These are phyloP conservation scores for Termitomyces sp. DNA, from an alignment of 768 basidiomycete species.

Conservation along the genomic window DNA sequence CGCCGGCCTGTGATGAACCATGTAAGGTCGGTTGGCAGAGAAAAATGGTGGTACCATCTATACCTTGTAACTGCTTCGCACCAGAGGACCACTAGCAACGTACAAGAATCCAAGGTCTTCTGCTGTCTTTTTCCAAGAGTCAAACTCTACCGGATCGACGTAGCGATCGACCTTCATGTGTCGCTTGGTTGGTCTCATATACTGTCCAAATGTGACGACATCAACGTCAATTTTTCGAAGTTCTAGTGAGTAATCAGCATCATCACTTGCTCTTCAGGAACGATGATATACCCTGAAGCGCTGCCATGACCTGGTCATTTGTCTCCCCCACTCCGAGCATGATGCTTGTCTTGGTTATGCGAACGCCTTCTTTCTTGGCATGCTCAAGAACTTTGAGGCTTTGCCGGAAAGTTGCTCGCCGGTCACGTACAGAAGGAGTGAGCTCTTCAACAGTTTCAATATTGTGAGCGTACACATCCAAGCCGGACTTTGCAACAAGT, in stretches of 20 bases:
- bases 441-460: constrained; percentile 93
- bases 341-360: constrained; percentile 94
- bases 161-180: constrained; percentile 99
- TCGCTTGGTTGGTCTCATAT: constrained; percentile 97
- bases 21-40: background rate
- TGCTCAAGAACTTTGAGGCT: constrained; percentile 76
- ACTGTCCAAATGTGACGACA: constrained; percentile 98
- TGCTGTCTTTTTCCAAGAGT: constrained; percentile 83
- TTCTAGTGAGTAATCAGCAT: constrained; percentile 41
- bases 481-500: constrained; percentile 82
- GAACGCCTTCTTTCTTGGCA: constrained; percentile 79
- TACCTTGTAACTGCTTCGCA: constrained; percentile 96
- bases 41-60: constrained; percentile 9
- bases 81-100: constrained; percentile 93
- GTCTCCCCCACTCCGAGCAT: constrained; percentile 98
- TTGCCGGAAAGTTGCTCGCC: constrained; percentile 85
- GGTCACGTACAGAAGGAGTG: constrained; percentile 93
- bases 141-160: constrained; percentile 90
- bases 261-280: background rate
- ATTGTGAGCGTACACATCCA: constrained; percentile 98
- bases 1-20: constrained; percentile 67
- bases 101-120: constrained; percentile 96
- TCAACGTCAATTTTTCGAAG: constrained; percentile 86
- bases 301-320: constrained; percentile 73
- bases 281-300: constrained; percentile 56